Evolutionary conservation across 1,284 basidiomycete genomes (phyloP).

Genomic region (Pulchroboletus neoregius): DNA sequence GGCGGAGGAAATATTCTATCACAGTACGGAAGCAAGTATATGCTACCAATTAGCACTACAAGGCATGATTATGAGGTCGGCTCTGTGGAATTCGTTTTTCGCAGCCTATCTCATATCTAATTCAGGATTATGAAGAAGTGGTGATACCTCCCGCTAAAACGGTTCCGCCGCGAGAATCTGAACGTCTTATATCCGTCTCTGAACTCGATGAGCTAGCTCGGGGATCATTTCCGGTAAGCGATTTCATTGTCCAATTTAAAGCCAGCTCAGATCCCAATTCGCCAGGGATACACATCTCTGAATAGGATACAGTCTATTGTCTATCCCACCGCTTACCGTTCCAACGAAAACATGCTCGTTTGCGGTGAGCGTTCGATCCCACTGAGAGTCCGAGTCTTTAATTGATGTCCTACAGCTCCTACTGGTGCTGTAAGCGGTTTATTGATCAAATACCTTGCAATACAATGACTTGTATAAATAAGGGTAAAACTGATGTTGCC

Average conservation of each 20-base stretch:
- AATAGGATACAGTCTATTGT: slow-evolving; percentile 97
- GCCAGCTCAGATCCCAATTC: slow-evolving; percentile 5
- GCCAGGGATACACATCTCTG: slow-evolving; percentile 80
- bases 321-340: slow-evolving; percentile 88
- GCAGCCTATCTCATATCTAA: slow-evolving; percentile 4
- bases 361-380: slow-evolving; percentile 65
- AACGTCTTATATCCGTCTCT: slow-evolving; percentile 70
- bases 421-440: slow-evolving; percentile 80
- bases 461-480: slow-evolving; percentile 10
- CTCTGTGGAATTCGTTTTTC: not conserved
- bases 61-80: slow-evolving; percentile 63
- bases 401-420: slow-evolving; percentile 56
- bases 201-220: slow-evolving; percentile 78
- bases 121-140: slow-evolving; percentile 77
- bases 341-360: slow-evolving; percentile 96
- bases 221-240: slow-evolving; percentile 83
- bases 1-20: slow-evolving; percentile 67
- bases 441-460: slow-evolving; percentile 2
- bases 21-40: slow-evolving; percentile 71
- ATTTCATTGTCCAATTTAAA: not conserved
- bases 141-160: slow-evolving; percentile 82
- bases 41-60: slow-evolving; percentile 82
- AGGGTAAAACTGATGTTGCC: slow-evolving; percentile 99
- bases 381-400: not conserved
- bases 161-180: slow-evolving; percentile 71